Base-by-base conservation (phyloP, 306 rosid genomes). In the Cicer judaicum region DNA sequence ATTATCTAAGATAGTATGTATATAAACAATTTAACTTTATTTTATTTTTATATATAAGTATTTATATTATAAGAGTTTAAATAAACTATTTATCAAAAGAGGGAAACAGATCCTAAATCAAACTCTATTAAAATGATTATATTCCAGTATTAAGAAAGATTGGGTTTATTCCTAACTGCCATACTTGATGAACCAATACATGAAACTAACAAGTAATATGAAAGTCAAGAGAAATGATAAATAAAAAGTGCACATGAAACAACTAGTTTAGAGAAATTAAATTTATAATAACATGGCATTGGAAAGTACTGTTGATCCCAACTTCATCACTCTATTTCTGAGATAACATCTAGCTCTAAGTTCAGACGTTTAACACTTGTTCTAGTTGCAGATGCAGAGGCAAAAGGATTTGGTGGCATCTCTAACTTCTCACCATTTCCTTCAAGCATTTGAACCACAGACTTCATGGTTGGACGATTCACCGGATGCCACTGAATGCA, bases 321-420 rank as follows among this genome's bases (percentile, higher is more conserved):
- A 40, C 75, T 40, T 79, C 70, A 62, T 79, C 75, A 62, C 64
- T 79, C 79, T 24, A 65, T 72, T 47, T 79, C 79, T 7, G 49
- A 44, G 52, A 79, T 79, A 7, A 65, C 64, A 39, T 62, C 42
- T 15, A 67, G 57, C 6, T 65, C 74, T 38, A 39, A 36, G 29
- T 36, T 14, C 13, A 55, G n/a, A 16, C 13, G 38, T 12, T 14
- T 61, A 19, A 38, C 50, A 11, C 39, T 57, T 46, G 55, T 10
- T 44, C 72, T 56, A 15, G 11, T 36, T 13, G 75, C 1, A 10
- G 74, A 11, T 13, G 79, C 7, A 39, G 79, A 68, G 13, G 70
- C 75, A 73, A 79, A 79, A 47, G 83, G 83, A 66, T 79, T 79
- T 21, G 79, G 75, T n/a, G 83, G 83, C 70, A 73, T 57, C 34